Evolutionary conservation across 257 asterid genomes (phyloP).

Genomic region (Solanum gracilifrons): DNA sequence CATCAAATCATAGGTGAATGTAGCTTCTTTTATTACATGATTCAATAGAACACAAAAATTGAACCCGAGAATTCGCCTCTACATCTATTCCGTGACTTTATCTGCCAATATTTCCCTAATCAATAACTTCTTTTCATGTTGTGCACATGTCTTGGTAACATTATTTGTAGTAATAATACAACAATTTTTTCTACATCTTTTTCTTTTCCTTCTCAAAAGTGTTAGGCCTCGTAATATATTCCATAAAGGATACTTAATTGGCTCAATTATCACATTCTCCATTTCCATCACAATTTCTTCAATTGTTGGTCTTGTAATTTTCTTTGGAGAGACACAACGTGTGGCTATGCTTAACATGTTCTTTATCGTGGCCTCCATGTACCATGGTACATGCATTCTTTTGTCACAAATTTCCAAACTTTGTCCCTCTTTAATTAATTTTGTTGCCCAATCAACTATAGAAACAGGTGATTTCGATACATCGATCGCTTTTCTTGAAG

Average conservation of each 20-base stretch:
- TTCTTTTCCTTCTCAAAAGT: constrained; percentile 13
- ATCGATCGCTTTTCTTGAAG: constrained; percentile 44
- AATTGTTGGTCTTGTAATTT: constrained; percentile 39
- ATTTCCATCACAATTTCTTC: constrained; percentile 25
- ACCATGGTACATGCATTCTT: constrained; percentile 16
- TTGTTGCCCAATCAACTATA: constrained; percentile 56
- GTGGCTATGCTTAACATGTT: constrained; percentile 30
- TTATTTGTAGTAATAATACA: background rate
- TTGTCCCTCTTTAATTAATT: constrained; percentile 21
- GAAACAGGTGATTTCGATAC: constrained; percentile 39
- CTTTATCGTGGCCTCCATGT: constrained; percentile 11
- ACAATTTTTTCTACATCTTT: constrained; percentile 1
- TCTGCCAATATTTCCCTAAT: constrained; percentile 61
- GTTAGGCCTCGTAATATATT: constrained; percentile 20
- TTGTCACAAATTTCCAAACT: constrained; percentile 29
- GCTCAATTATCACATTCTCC: constrained; percentile 15
- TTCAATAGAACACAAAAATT: background rate
- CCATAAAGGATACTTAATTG: constrained; percentile 11
- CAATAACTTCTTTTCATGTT: constrained; percentile 22
- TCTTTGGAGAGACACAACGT: constrained; percentile 26
- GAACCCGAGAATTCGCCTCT: no score
- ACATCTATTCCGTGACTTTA: constrained; percentile 5
- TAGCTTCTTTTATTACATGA: no score
- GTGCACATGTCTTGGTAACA: background rate
- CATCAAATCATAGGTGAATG: background rate